Base-by-base conservation (phyloP, 768 basidiomycete species). In the Trametes maxima region DNA sequence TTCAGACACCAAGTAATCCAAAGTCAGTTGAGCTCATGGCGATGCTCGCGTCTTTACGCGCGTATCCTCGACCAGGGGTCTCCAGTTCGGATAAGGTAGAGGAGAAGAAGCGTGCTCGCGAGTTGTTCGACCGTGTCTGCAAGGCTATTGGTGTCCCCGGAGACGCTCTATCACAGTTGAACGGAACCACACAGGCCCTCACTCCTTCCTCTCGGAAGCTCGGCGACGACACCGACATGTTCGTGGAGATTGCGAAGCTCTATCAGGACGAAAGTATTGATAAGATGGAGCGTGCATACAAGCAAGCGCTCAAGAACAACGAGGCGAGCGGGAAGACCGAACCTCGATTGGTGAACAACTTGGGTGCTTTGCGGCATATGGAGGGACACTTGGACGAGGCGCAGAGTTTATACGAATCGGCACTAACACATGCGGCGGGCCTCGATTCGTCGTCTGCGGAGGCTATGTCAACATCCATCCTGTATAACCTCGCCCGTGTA, bases 401-500 rank as follows among this genome's bases (percentile, higher is more conserved):
- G 7, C 75, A 82, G 63, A 68, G 71, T 2, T 77, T 87, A 73
- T 95, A 95, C 67, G 89, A 95, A 71, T 80, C 76, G 51, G 90
- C 94, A 0, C 75, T 96, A 33, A 86, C 82, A 0, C 82, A 77
- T 63, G 84, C 85, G 2, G 73, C 82, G 3, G 69, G 70, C 19
- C 74, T 84, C 22, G 77, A 70, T 10, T 63, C 78, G 1, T 82
- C 82, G 12, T 74, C 75, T 16, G 81, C 80, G 2, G 92, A 95
- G 68, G 85, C 79, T 1, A 81, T 91, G 73, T 86, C 92, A 36
- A 93, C 93, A 0, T 88, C 91, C 0, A 84, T 95, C 24, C 76
- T 95, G 46, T 98, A 93, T 75, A 99, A 99, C 70, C 85, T 98
- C 22, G 97, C 91, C 0, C 80, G 95, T 59, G 88, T 90, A 16